Base-by-base conservation (phyloP, 352 stramenopile genomes). In the Aphanomyces astaci region DNA sequence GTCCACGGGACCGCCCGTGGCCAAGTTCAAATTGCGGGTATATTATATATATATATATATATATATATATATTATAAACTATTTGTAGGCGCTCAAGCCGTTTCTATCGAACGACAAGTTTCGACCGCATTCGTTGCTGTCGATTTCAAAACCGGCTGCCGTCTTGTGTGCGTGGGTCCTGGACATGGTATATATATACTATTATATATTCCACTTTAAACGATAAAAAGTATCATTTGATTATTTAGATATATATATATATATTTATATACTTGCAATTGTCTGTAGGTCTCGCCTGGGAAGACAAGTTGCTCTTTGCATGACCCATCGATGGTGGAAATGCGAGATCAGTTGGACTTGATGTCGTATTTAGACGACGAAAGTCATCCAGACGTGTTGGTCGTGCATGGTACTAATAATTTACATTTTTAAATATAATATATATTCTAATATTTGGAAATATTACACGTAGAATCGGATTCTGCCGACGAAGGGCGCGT, bases 81-180 rank as follows among this genome's bases (percentile, higher is more conserved):
- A 46, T 31, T 28, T 46, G 22, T 17, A 60, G 64, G 84, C 84
- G 19, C 70, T 92, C 33, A 55, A 79, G 0, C 84, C 84, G 13
- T 90, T 92, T 63, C 57, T 89, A 2, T 74, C 87, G 62, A 90
- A 89, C 67, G 78, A 86, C 31, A 76, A 88, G 63, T 90, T 88
- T 59, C 71, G 88, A n/a, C 82, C 84, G 2, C 76, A 75, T 2
- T 84, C 84, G 45, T 74, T 92, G 4, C 67, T 72, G n/a, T 70
- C 78, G 15, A 78, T 84, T 30, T 89, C 80, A 0, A 69, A 51
- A 46, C 73, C 78, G 1, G 82, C 80, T 0, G 82, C 79, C 24
- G 78, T 71, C 27, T 46, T 92, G 32, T 90, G 84, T 49, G 84
- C 84, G 0, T 92, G 84, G 84, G 74, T 90, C 7, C 78, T 89